Percentiles rank a stretch among this genome's conserved stretches.
Evolutionary conservation across 768 basidiomycete genomes (phyloP).

Genomic region (Auricularia auricula-judae): DNA sequence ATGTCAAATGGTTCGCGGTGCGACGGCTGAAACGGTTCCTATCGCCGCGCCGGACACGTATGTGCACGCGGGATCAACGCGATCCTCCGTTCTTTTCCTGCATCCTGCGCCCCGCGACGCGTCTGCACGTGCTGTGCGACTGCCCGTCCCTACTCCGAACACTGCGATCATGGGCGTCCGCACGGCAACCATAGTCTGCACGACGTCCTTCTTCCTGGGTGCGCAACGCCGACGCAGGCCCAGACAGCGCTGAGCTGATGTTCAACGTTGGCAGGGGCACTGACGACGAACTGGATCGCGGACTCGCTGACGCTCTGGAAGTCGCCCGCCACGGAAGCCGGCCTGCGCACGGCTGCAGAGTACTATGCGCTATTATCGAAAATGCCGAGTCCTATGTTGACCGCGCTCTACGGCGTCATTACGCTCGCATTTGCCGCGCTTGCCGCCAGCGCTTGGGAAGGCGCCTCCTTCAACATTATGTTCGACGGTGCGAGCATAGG

Average conservation of each 20-base stretch:
- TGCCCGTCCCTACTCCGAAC: not conserved
- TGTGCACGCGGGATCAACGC: too few relatives aligned
- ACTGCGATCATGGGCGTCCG: slow-evolving; percentile 50
- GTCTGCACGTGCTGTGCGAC: not conserved
- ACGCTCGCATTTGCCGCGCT: slow-evolving; percentile 54
- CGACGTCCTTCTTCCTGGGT: slow-evolving; percentile 77
- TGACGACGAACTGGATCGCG: slow-evolving; percentile 90
- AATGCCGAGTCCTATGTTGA: slow-evolving; percentile 44
- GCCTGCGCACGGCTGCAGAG: slow-evolving; percentile 70
- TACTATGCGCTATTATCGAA: slow-evolving; percentile 75
- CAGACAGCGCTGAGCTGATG: not conserved
- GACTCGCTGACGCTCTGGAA: slow-evolving; percentile 87
- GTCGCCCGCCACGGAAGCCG: slow-evolving; percentile 68
- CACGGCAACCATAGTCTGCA: slow-evolving; percentile 61
- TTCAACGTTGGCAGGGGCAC: slow-evolving; percentile 37
- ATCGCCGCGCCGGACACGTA: too few relatives aligned
- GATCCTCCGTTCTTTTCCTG: too few relatives aligned
- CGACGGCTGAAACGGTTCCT: too few relatives aligned
- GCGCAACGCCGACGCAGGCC: slow-evolving; percentile 10
- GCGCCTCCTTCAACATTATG: slow-evolving; percentile 76
- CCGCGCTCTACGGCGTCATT: slow-evolving; percentile 45
- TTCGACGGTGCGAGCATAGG: slow-evolving; percentile 86
- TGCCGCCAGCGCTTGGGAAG: slow-evolving; percentile 68
- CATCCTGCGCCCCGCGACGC: too few relatives aligned
- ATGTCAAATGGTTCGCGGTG: too few relatives aligned